phyloP scores from a whole-genome alignment of 2,329 filamentous ascomycete species.

The Truncatella angustata region DNA sequence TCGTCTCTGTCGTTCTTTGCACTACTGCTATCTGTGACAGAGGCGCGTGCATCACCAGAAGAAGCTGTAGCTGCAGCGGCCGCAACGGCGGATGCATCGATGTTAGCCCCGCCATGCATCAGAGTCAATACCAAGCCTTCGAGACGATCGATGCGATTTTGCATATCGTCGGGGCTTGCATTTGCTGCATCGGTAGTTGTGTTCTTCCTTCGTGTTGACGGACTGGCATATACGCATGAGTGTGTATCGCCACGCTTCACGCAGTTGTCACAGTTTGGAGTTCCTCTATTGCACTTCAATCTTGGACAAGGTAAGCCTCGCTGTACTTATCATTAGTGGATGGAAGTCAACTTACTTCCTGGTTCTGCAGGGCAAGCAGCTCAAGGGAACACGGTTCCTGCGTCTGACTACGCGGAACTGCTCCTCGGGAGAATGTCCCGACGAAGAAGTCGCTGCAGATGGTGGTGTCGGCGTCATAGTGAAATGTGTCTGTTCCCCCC shows the following conservation, averaged over 20 bases:
- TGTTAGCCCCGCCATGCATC: constrained; percentile 78
- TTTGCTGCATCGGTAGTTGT: constrained; percentile 53
- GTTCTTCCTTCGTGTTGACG: constrained; percentile 69
- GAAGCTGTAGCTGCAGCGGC: constrained; percentile 25
- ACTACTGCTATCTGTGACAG: constrained; percentile 43
- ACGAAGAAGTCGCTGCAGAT: constrained; percentile 74
- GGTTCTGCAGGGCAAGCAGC: constrained; percentile 86
- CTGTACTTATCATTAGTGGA: not conserved
- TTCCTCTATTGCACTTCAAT: constrained; percentile 83
- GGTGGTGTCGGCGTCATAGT: constrained; percentile 74
- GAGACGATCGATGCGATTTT: constrained; percentile 93
- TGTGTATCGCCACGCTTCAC: constrained; percentile 78
- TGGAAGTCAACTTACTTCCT: constrained; percentile 66
- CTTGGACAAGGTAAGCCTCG: constrained; percentile 30
- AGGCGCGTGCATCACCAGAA: constrained; percentile 25
- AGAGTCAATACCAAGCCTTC: constrained; percentile 88
- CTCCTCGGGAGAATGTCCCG: constrained; percentile 76
- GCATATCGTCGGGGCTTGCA: constrained; percentile 86
- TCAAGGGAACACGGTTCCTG: constrained; percentile 86
- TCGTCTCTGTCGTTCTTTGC: constrained; percentile 55
- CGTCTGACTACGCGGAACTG: constrained; percentile 88
- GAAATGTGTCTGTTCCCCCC: constrained; percentile 11
- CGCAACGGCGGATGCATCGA: constrained; percentile 35
- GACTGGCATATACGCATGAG: constrained; percentile 82
- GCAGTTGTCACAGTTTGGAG: constrained; percentile 87